Base-by-base conservation (phyloP, 208 protist genomes). In the Acanthamoeba royreba region DNA sequence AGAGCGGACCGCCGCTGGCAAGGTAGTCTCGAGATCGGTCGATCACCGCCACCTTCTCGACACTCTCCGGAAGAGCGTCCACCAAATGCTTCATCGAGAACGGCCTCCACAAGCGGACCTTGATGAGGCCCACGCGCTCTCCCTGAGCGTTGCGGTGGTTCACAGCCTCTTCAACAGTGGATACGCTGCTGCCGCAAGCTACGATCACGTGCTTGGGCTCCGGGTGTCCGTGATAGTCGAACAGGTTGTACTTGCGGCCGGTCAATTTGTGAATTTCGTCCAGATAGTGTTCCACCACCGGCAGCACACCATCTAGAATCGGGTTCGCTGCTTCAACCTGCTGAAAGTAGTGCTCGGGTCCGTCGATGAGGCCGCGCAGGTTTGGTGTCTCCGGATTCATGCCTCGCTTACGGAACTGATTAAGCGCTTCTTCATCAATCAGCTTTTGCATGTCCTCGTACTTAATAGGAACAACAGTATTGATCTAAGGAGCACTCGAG, bases 101-200 rank as follows among this genome's bases (percentile, higher is more conserved):
- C 22, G 97, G 97, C 17, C 97, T 55, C 94, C 95, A 98, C 15
- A 98, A 86, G 33, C 93, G 92, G 45, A 97, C 96, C 69, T 97
- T 97, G 45, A 98, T 19, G 19, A 97, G 25, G 79, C 97, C 97
- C 43, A 98, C 95, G 74, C 98, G 98, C 38, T 96, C 58, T 42
- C 97, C 97, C 31, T 94, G 22, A 0, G 22, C 63, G 45, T 47
- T 77, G 1, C 97, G 40, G 31, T 96, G 83, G 19, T 98, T 92
- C 28, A 96, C 61, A 61, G 66, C 33, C 46, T 98, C 97, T 43
- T 92, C 55, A n/a, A 94, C 33, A 31, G 94, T 86, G n/a, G 38
- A 7, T 33, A 49, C 49, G 52, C 53, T 96, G 33, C 94, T 72
- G 53, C 97, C 97, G 95, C 98, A 97, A 4, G 95, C 8, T 28